Evolutionary conservation across 352 stramenopile species (phyloP).

Genomic region (Aphanomyces euteiches): DNA sequence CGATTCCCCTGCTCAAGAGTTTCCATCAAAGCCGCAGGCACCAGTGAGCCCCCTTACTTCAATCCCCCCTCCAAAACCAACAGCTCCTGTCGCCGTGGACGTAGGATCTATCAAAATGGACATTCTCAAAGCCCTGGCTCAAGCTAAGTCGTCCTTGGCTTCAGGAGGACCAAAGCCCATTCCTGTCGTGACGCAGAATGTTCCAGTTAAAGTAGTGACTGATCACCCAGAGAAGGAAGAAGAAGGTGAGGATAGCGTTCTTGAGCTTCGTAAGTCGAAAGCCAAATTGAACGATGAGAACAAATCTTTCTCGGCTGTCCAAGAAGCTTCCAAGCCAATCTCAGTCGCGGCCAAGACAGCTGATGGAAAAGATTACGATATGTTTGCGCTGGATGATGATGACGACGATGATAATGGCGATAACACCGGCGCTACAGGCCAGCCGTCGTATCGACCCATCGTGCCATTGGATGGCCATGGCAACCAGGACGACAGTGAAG

Average conservation of each 20-base stretch:
- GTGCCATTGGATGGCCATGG: conserved; percentile 53
- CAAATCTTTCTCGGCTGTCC: neutral
- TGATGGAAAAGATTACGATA: conserved; percentile 75
- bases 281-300: conserved; percentile 17
- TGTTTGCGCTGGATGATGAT: conserved; percentile 78
- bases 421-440: conserved; percentile 31
- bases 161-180: too few relatives aligned
- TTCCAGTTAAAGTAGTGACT: conserved; percentile 6
- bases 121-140: conserved; percentile 71
- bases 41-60: conserved; percentile 8
- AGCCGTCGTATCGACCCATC: conserved; percentile 29
- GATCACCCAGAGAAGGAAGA: conserved; percentile 3
- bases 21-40: neutral
- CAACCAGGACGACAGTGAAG: conserved; percentile 96
- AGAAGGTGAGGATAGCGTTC: conserved; percentile 7
- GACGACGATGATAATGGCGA: conserved; percentile 36
- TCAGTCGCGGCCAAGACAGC: neutral
- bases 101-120: conserved; percentile 75
- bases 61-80: neutral
- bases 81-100: conserved; percentile 31
- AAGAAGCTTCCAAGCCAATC: neutral
- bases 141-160: conserved; percentile 58
- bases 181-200: neutral
- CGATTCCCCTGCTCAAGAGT: too few relatives aligned
- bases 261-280: conserved; percentile 26